Evolutionary conservation across 352 stramenopile genomes (phyloP).

Genomic region (Pythium brassicae): DNA sequence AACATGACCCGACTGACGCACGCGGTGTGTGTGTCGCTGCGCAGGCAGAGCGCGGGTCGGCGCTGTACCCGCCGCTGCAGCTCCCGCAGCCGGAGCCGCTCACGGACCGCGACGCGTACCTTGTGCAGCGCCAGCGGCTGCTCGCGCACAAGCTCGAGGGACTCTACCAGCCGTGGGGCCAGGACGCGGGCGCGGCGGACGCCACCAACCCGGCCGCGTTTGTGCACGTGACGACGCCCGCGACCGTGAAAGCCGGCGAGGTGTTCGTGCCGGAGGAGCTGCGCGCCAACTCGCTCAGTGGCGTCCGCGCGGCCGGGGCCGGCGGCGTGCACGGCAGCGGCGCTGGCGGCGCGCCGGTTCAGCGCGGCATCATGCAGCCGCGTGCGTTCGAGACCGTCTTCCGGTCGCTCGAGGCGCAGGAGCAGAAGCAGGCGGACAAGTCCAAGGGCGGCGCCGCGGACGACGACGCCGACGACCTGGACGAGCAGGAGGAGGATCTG

Average conservation of each 20-base stretch:
- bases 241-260: conserved; percentile 47
- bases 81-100: conserved; percentile 58
- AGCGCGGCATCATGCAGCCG: conserved; percentile 54
- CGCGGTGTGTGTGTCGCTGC: neutral
- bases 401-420: conserved; percentile 63
- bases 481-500: conserved; percentile 65
- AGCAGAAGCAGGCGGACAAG: conserved; percentile 50
- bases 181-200: conserved; percentile 19
- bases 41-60: conserved; percentile 38
- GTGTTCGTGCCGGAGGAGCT: conserved; percentile 65
- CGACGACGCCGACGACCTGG: conserved; percentile 44
- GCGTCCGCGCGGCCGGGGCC: conserved; percentile 27
- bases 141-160: conserved; percentile 64
- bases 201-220: conserved; percentile 34
- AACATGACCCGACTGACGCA: too few relatives aligned
- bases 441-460: conserved; percentile 38
- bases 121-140: conserved; percentile 66
- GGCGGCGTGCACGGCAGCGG: too few relatives aligned
- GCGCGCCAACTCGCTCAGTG: conserved; percentile 48
- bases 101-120: conserved; percentile 49
- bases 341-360: too few relatives aligned
- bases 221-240: conserved; percentile 61
- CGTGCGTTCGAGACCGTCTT: conserved; percentile 67
- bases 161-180: conserved; percentile 60
- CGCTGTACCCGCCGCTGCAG: conserved; percentile 59